Evolutionary conservation across 1,139 yeast species (phyloP), one percentile per base, ranked within the genome.

Genomic region (Pichia sp.): DNA sequence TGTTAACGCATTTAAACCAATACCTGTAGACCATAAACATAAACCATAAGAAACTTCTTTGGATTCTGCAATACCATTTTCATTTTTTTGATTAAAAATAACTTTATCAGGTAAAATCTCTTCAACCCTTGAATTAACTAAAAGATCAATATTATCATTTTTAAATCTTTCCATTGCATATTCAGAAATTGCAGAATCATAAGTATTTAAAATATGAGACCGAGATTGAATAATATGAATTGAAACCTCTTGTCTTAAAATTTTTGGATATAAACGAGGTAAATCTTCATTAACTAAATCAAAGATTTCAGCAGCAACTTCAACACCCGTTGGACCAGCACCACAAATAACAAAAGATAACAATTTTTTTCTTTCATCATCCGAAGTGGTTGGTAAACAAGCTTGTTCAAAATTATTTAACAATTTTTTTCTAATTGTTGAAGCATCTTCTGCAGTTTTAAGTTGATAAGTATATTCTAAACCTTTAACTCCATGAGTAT

Each of bases 261-360:
- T 66, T 57, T 72, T 73, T 50, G 86, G 85, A 64, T 76, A 80
- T 45, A 70, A 63, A 43, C 72, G 68, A 43, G 73, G 70, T 55
- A 80, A 61, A 60, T 80, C 85, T 63, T 80, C 86, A 58, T 78
- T 78, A 57, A 80, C 65, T 53, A 79, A 60, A 58, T 80, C 86
- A 54, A 68, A 79, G 31, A 80, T 73, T 61, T 80, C 83, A 31
- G 85, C 84, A 28, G 86, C 86, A 56, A 81, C 72, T 61, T 81
- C 86, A 40, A 79, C 83, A 56, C 86, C 86, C 2, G 86, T 81
- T 53, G 86, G 86, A 33, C 86, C 86, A 51, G 85, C 86, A 53
- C 86, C 86, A 60, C 85, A 81, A 40, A 81, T 74, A 30, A 81
- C 86, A 66, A 79, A 79, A 54, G 81, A 76, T 48, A 81, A 66